Evolutionary conservation across 768 basidiomycete genomes (phyloP).

Genomic region (Trametopsis cervina): DNA sequence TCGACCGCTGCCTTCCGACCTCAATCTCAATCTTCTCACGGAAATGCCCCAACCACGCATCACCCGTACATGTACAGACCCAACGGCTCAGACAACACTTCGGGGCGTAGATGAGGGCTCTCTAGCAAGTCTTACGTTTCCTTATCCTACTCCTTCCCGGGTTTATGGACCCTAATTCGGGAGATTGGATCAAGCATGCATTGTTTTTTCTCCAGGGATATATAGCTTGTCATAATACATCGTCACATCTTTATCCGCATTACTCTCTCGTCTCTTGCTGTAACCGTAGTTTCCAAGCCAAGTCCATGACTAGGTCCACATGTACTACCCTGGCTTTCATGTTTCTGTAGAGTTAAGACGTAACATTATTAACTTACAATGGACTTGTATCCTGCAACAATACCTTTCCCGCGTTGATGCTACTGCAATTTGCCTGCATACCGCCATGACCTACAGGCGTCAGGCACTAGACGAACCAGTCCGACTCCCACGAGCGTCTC

Average conservation of each 20-base stretch:
- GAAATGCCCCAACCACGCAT: constrained; percentile 4
- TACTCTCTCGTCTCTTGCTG: background rate
- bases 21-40: constrained; percentile 10
- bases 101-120: constrained; percentile 5
- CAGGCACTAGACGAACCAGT: constrained; percentile 8
- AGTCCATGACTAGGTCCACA: background rate
- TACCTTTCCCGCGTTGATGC: too few relatives aligned
- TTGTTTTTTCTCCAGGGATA: background rate
- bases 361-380: too few relatives aligned
- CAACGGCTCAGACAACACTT: constrained; percentile 1
- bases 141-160: background rate
- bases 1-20: background rate
- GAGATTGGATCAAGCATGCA: background rate
- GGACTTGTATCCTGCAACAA: too few relatives aligned
- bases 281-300: constrained; percentile 1
- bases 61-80: constrained; percentile 20
- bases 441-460: background rate
- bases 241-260: background rate
- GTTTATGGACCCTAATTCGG: background rate
- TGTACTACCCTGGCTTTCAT: too few relatives aligned
- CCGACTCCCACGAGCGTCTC: background rate
- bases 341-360: too few relatives aligned
- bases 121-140: background rate
- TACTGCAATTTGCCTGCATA: too few relatives aligned
- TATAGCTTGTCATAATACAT: background rate